A percentile compares a stretch with the other conserved stretches of the same genome.
Conservation (phyloP, 2,329 filamentous ascomycete genomes). For the Xylaria sp. region DNA sequence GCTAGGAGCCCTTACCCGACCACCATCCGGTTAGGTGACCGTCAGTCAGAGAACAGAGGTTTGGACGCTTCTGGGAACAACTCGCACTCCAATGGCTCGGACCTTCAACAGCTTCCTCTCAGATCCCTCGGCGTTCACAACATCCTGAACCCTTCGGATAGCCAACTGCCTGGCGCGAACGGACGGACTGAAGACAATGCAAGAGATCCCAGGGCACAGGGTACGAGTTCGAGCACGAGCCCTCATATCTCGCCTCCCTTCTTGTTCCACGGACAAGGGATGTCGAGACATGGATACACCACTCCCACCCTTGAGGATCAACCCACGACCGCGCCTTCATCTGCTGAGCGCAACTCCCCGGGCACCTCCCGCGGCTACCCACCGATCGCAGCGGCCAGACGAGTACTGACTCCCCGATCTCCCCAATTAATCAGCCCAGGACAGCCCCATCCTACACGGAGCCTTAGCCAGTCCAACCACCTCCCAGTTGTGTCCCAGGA, state of each 20-base stretch:
- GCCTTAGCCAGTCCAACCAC: conserved; percentile 21
- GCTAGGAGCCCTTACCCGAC: conserved; percentile 31
- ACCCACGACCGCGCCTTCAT: conserved; percentile 25
- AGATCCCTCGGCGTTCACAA: conserved; percentile 39
- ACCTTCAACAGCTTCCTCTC: conserved; percentile 27
- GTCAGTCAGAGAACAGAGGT: conserved; percentile 24
- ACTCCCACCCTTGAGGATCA: conserved; percentile 22
- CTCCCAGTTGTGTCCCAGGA: conserved; percentile 18
- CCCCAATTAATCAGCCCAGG: conserved; percentile 50
- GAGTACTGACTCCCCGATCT: conserved; percentile 54
- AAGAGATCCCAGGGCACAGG: conserved; percentile 17
- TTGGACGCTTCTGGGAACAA: conserved; percentile 28
- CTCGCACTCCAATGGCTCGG: conserved; percentile 29
- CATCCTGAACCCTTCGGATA: conserved; percentile 40
- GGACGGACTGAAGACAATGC: conserved; percentile 16
- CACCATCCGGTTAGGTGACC: conserved; percentile 31
- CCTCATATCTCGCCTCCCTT: conserved; percentile 24
- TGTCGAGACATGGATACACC: conserved; percentile 21
- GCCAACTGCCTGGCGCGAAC: conserved; percentile 24
- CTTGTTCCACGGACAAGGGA: conserved; percentile 22
- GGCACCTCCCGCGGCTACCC: conserved; percentile 29
- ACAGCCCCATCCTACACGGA: conserved; percentile 31
- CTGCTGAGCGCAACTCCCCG: conserved; percentile 32
- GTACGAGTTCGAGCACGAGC: conserved; percentile 24
- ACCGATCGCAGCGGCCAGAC: conserved; percentile 35